These are phyloP conservation scores for Trypanosoma cruzi DNA, from an alignment of 208 protist genomes.

Conservation along the genomic window DNA sequence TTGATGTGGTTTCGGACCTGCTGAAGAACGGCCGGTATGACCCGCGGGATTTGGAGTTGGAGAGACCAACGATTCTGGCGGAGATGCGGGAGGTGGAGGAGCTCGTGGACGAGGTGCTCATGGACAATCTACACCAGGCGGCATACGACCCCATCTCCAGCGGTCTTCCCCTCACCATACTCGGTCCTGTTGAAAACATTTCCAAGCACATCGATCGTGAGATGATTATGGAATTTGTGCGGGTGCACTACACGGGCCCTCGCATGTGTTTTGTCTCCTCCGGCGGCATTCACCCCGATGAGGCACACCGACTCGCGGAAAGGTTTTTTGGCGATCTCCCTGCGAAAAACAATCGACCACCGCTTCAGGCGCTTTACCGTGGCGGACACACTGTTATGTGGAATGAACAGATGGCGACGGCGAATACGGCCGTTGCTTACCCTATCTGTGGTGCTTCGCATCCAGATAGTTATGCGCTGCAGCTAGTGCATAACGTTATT, in stretches of 20 bases:
- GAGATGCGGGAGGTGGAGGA: conserved; percentile 97
- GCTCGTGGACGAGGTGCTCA: conserved; percentile 95
- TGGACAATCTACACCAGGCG: conserved; percentile 97
- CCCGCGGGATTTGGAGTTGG: conserved; percentile 88
- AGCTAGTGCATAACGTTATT: conserved; percentile 94
- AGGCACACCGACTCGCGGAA: conserved; percentile 91
- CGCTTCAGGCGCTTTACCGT: conserved; percentile 55
- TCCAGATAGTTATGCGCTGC: conserved; percentile 92
- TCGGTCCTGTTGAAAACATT: conserved; percentile 98
- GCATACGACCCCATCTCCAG: conserved; percentile 93
- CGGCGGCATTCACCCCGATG: conserved; percentile 95
- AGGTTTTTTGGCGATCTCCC: conserved; percentile 90
- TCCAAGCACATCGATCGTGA: conserved; percentile 83
- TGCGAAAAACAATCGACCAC: conserved; percentile 60
- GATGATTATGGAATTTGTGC: conserved; percentile 93
- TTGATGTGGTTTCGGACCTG: conserved; percentile 97
- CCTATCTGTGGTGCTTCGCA: conserved; percentile 87
- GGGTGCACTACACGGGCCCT: conserved; percentile 96
- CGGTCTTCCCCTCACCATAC: conserved; percentile 96
- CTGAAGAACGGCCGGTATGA: conserved; percentile 93
- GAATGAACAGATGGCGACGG: conserved; percentile 78
- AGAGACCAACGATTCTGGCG: conserved; percentile 95
- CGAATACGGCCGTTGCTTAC: conserved; percentile 84
- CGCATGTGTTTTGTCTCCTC: conserved; percentile 97
- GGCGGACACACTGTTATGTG: conserved; percentile 76